Base-by-base conservation (phyloP, 495 filamentous ascomycete species). In the Penicillium antarcticum region DNA sequence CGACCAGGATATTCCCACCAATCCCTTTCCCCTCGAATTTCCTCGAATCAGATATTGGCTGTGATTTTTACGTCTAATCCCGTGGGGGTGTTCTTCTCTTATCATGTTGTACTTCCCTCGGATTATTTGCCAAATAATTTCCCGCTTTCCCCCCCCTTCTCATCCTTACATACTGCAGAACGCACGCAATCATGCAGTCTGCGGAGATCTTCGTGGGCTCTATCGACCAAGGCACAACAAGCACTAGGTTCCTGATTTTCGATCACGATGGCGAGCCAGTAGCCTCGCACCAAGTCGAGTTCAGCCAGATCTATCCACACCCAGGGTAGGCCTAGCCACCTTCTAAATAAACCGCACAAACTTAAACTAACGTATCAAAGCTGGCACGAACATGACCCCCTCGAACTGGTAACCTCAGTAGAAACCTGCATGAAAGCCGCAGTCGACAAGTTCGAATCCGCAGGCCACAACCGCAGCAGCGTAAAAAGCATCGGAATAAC, bases 141-240 rank as follows among this genome's bases (percentile, higher is more conserved):
- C 26, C 26, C 42, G 1, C 36, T 10, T 12, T 4, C 33, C 23
- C 24, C 38, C 34, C 21, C 17, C 21, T n/a, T 45, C 13, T 34
- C 35, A n/a, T 21, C 16, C 23, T 11, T 38, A 11, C 17, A 18
- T 40, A 23, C 18, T 24, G 13, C 17, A 50, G 24, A 47, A 45
- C 52, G 21, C 29, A 23, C 10, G n/a, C 19, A 41, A 23, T 11
- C 14, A 72, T 72, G 66, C 55, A 66, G 29, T 39, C 54, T 32
- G 46, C 58, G 23, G 61, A 72, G 23, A 56, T 52, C 18, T 87
- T 82, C 60, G 80, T 88, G 17, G 86, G 84, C 4, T 80, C 85
- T 10, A 92, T 97, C 58, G 92, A 97, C 60, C 90, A 95, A 60
- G 92, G 92, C 5, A 97, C 92, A 12, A 97, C 92, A 3, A 95